Evolutionary conservation across 2,329 filamentous ascomycete genomes (phyloP).

Genomic region (Fusarium sp.): DNA sequence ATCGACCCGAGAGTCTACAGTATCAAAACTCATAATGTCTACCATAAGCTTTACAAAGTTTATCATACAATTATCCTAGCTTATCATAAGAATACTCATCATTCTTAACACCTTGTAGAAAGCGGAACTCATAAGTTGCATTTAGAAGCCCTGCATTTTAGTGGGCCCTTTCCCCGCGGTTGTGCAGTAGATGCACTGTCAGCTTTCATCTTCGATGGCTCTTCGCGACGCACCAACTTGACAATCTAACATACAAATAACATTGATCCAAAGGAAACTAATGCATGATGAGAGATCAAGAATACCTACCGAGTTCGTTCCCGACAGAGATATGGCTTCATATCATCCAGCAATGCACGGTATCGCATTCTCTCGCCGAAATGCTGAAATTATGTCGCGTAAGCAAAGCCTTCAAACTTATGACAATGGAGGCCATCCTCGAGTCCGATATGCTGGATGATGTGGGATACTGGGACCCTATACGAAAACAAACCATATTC

Average conservation of each 20-base stretch:
- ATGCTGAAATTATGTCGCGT: background rate
- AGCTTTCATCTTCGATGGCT: background rate
- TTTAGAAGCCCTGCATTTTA: background rate
- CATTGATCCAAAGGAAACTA: background rate
- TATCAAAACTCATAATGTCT: too few relatives aligned
- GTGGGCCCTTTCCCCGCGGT: background rate
- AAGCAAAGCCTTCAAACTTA: background rate
- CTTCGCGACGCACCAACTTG: background rate
- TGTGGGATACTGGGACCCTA: slow-evolving; percentile 2
- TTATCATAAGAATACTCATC: too few relatives aligned
- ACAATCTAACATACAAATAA: background rate
- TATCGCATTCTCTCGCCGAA: background rate
- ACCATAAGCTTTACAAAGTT: too few relatives aligned
- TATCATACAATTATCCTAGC: too few relatives aligned
- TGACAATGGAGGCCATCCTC: background rate
- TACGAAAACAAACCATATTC: background rate
- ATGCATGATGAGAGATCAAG: background rate
- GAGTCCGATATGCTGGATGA: background rate
- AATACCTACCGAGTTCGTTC: rapidly evolving
- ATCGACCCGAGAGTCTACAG: too few relatives aligned
- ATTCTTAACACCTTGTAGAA: too few relatives aligned
- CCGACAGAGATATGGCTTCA: slow-evolving; percentile 5
- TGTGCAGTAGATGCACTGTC: background rate
- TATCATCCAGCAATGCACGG: background rate
- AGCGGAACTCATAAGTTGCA: background rate